Evolutionary conservation across 768 basidiomycete genomes (phyloP).

Genomic region (Boletus reticulatus): DNA sequence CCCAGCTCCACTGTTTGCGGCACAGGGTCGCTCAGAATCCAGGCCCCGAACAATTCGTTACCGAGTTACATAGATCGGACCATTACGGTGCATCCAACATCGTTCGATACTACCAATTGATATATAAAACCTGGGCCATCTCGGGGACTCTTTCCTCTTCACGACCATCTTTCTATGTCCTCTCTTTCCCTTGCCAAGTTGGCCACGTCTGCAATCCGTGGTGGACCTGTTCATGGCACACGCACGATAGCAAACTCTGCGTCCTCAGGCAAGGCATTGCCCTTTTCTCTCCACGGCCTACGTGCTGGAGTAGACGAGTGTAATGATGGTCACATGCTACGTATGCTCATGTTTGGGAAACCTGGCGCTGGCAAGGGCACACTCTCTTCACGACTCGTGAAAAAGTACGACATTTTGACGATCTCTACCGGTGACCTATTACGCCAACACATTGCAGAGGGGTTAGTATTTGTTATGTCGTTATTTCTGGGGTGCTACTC

Average conservation of each 20-base stretch:
- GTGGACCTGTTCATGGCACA: conserved; percentile 8
- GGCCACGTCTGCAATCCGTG: conserved; percentile 10
- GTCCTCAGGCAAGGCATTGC: conserved; percentile 40
- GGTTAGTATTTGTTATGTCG: conserved; percentile 12
- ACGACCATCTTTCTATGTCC: conserved; percentile 16
- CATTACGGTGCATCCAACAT: conserved; percentile 4
- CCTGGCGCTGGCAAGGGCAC: conserved; percentile 85
- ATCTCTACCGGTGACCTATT: conserved; percentile 85
- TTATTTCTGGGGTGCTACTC: background rate
- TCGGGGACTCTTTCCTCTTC: background rate
- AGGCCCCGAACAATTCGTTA: background rate
- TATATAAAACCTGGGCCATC: conserved; percentile 19
- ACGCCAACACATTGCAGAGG: conserved; percentile 76
- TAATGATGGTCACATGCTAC: conserved; percentile 29
- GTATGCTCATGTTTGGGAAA: conserved; percentile 60
- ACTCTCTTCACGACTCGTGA: conserved; percentile 66
- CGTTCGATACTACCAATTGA: conserved; percentile 11
- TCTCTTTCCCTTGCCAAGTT: conserved; percentile 14
- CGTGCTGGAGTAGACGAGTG: conserved; percentile 29
- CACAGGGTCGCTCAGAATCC: background rate
- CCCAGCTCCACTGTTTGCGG: background rate
- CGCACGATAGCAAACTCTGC: conserved; percentile 32
- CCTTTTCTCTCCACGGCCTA: conserved; percentile 49
- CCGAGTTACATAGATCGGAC: conserved; percentile 6
- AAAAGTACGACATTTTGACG: conserved; percentile 75